A percentile compares a stretch with the other conserved stretches of the same genome.
Evolutionary conservation across 2,329 filamentous ascomycete genomes (phyloP).

Genomic region (Epichloe sp.): DNA sequence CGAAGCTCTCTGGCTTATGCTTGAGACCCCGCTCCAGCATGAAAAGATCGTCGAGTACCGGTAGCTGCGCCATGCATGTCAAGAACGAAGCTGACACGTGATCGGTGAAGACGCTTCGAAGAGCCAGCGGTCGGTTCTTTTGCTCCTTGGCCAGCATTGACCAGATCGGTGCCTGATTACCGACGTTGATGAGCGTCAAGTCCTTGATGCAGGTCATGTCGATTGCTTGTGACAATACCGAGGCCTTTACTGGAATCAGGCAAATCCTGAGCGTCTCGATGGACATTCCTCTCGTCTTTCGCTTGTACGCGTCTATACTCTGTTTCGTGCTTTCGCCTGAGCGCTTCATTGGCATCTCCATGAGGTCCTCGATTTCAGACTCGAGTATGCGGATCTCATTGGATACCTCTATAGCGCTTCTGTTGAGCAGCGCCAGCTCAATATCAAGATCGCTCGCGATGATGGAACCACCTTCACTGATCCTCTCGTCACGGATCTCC

Average conservation of each 20-base stretch:
- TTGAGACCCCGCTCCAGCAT: conserved; percentile 41
- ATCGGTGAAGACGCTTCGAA: conserved; percentile 50
- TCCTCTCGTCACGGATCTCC: conserved; percentile 4
- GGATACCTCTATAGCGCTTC: conserved; percentile 6
- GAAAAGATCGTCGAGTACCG: conserved; percentile 43
- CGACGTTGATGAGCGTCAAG: conserved; percentile 50
- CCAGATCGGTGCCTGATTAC: conserved; percentile 49
- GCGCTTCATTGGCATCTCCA: not conserved
- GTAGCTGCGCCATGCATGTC: conserved; percentile 37
- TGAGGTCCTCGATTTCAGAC: conserved; percentile 4
- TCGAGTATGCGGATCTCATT: conserved; percentile 7
- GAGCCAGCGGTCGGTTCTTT: conserved; percentile 32
- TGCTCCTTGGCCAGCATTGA: conserved; percentile 41
- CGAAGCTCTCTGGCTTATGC: conserved; percentile 39
- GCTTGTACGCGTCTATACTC: conserved; percentile 38
- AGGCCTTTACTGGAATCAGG: conserved; percentile 46
- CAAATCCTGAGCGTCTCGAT: conserved; percentile 42
- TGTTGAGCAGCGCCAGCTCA: conserved; percentile 16
- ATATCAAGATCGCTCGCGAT: conserved; percentile 11
- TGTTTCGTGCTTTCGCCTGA: conserved; percentile 11
- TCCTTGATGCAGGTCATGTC: conserved; percentile 43
- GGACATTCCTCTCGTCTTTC: conserved; percentile 43
- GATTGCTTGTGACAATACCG: conserved; percentile 40
- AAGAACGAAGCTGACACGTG: conserved; percentile 45
- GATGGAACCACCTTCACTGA: not conserved